A percentile compares a stretch with the other conserved stretches of the same genome.
Conservation (phyloP, 1,284 basidiomycete genomes). For the Cryptococcus jaspeensis region DNA sequence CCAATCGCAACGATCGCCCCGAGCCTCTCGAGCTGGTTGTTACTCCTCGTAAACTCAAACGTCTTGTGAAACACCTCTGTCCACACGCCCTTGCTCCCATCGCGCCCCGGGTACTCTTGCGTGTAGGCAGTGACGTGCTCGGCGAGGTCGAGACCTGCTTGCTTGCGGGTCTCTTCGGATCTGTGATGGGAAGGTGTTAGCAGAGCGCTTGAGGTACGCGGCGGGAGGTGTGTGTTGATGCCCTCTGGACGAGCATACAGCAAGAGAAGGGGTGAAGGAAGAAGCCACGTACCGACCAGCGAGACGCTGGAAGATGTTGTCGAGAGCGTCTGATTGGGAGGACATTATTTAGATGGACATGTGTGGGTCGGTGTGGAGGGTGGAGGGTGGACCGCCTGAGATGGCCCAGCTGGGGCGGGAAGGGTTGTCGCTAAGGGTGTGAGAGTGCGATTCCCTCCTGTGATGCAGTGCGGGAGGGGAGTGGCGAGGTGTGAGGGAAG, state of each 20-base stretch:
- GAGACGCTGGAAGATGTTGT: conserved; percentile 43
- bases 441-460: too few relatives aligned
- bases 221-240: not conserved
- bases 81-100: conserved; percentile 46
- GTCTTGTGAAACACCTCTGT: conserved; percentile 54
- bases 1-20: conserved; percentile 55
- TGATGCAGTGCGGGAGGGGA: too few relatives aligned
- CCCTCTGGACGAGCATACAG: too few relatives aligned
- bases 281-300: conserved; percentile 32
- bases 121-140: conserved; percentile 40
- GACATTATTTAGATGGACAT: conserved; percentile 31
- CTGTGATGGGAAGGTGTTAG: conserved; percentile 8
- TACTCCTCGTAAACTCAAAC: conserved; percentile 55
- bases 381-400: not conserved
- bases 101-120: conserved; percentile 48
- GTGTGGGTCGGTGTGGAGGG: conserved; percentile 4
- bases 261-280: too few relatives aligned
- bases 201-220: not conserved
- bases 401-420: not conserved
- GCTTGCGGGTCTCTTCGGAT: conserved; percentile 27
- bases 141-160: conserved; percentile 38
- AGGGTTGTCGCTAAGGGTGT: too few relatives aligned
- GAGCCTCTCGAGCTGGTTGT: conserved; percentile 52
- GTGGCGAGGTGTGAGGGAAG: too few relatives aligned
- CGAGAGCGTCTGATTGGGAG: conserved; percentile 43